Conservation (phyloP, 2,329 filamentous ascomycete species). For the Ceratocystis cubensis region DNA sequence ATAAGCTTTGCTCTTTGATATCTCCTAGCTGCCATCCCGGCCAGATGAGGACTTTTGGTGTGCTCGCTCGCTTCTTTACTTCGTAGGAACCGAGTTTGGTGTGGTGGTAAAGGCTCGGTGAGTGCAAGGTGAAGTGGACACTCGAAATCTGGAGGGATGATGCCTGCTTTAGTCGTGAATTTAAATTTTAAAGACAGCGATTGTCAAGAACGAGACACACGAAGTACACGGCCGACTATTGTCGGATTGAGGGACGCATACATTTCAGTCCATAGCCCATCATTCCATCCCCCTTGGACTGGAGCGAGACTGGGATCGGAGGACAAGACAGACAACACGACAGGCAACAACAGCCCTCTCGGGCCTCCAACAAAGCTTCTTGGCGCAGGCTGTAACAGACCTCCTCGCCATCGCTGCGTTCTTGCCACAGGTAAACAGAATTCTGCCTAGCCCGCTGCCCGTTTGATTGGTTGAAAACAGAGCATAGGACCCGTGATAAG, state of each 20-base stretch:
- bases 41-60: background rate
- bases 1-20: background rate
- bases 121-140: background rate
- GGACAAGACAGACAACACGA: background rate
- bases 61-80: conserved; percentile 3
- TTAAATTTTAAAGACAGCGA: background rate
- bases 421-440: background rate
- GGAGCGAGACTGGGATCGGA: background rate
- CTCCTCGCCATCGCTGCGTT: background rate
- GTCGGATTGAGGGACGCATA: background rate
- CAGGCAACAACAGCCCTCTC: background rate
- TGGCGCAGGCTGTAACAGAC: background rate
- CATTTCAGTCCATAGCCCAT: conserved; percentile 1
- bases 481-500: background rate
- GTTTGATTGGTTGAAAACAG: background rate
- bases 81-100: background rate
- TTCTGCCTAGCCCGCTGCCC: background rate
- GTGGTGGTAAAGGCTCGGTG: background rate
- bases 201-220: conserved; percentile 9
- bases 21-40: background rate
- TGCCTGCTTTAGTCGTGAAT: background rate
- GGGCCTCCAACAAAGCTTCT: background rate
- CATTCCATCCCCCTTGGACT: background rate
- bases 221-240: background rate
- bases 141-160: background rate